Conservation (phyloP, 306 rosid genomes). For the Trifolium fragiferum region DNA sequence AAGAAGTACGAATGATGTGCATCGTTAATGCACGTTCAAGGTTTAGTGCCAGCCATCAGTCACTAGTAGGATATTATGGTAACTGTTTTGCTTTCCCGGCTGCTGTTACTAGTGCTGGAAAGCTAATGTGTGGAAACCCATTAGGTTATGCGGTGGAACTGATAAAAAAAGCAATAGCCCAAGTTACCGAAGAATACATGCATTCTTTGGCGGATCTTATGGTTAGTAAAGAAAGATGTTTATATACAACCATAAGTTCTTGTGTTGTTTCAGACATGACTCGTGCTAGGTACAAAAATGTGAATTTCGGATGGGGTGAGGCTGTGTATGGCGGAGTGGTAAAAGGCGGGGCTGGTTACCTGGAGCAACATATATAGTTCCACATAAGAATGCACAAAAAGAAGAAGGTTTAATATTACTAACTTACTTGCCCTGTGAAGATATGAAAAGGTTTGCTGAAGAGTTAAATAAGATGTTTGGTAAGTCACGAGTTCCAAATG, state of each 20-base stretch:
- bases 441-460: constrained; percentile 49
- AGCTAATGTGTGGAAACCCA: neutral
- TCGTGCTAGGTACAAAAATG: neutral
- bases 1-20: constrained; percentile 33
- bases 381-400: constrained; percentile 27
- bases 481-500: neutral
- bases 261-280: constrained; percentile 41
- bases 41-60: neutral
- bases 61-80: constrained; percentile 41
- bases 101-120: neutral
- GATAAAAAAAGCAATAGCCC: constrained; percentile 38
- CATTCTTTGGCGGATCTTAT: constrained; percentile 50
- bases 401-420: constrained; percentile 49
- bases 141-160: constrained; percentile 29
- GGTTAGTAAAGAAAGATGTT: constrained; percentile 42
- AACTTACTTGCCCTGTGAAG: constrained; percentile 43
- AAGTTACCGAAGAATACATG: constrained; percentile 47
- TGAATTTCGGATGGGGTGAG: constrained; percentile 65
- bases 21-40: neutral
- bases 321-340: constrained; percentile 46
- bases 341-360: constrained; percentile 8
- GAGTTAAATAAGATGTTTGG: constrained; percentile 39
- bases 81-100: constrained; percentile 17
- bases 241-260: neutral
- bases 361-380: neutral